Base-by-base conservation (phyloP, 2,329 filamentous ascomycete genomes). In the Hortaea sp. region DNA sequence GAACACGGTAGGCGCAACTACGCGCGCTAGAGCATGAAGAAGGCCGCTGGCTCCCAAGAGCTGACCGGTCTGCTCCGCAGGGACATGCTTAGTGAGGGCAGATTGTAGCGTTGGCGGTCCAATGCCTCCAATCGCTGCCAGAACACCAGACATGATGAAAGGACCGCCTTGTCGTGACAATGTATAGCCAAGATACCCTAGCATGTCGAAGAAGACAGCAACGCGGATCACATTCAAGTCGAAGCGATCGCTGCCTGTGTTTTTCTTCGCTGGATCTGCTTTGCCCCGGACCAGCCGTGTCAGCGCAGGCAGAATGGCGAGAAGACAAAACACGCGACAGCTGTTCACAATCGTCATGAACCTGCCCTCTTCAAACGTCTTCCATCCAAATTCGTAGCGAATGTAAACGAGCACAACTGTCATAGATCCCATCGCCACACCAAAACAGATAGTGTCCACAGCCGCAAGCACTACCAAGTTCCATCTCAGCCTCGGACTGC, bases 21-120 rank as follows among this genome's bases (percentile, higher is more conserved):
- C 80, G 50, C 88, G 75, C 3, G 85, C 79, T 32, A 95, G 67
- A 1, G 88, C 85, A 66, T 97, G 90, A 48, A 97, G 67, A 50
- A 97, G 71, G 0, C 90, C 92, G 11, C 83, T 84, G 1, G 88
- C 89, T 20, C 92, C 92, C 0, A 98, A 75, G n/a, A 97, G 71
- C 63, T 92, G 82, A 0, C 92, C 92, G 0, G 92, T 83, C 41
- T 78, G 78, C 52, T 92, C 85, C 0, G 81, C 74, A 0, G 89
- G 87, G 0, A 97, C 83, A 63, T 97, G 92, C 63, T 95, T 97
- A 13, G 88, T 95, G 43, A 95, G 70, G 0, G 84, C 78, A 1
- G 85, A 83, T 60, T 94, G 88, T 42, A 94, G 73, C 0, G 86
- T 92, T 1, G 92, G 89, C 32, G 83, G 84, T 0, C 84, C 89